Conservation (phyloP, 352 stramenopile species). For the Pythium diclinum region DNA sequence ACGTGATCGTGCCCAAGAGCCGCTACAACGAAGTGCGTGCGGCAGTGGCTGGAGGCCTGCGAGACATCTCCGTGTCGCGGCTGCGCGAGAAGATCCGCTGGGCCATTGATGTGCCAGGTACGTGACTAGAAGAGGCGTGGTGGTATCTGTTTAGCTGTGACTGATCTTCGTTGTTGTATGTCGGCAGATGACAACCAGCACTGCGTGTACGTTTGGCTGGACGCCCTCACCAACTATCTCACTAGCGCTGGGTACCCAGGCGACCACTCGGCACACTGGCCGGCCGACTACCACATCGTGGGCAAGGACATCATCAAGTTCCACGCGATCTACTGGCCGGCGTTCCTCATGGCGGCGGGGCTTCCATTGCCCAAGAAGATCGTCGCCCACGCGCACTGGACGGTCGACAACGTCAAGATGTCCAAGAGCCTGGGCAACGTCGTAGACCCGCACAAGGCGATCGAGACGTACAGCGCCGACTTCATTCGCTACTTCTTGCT, state of each 20-base stretch:
- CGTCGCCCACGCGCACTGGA: slow-evolving; percentile 98
- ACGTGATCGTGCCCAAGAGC: slow-evolving; percentile 90
- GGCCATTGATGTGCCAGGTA: slow-evolving; percentile 92
- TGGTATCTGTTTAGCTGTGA: neutral
- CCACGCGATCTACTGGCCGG: slow-evolving; percentile 98
- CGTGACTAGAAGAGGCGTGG: neutral
- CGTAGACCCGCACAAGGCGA: slow-evolving; percentile 92
- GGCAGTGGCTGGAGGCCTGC: slow-evolving; percentile 89
- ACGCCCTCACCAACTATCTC: slow-evolving; percentile 99
- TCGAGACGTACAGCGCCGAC: slow-evolving; percentile 92
- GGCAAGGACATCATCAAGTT: slow-evolving; percentile 99
- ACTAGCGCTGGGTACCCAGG: slow-evolving; percentile 93
- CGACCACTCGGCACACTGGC: slow-evolving; percentile 45
- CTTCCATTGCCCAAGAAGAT: slow-evolving; percentile 92
- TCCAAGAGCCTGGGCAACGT: slow-evolving; percentile 99
- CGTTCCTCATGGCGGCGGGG: slow-evolving; percentile 92
- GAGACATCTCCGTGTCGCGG: slow-evolving; percentile 96
- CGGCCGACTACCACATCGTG: slow-evolving; percentile 90
- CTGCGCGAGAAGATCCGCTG: slow-evolving; percentile 94
- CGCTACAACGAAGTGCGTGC: slow-evolving; percentile 91
- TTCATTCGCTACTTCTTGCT: slow-evolving; percentile 92
- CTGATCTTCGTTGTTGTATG: neutral
- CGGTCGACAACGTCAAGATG: slow-evolving; percentile 98
- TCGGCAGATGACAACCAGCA: slow-evolving; percentile 71
- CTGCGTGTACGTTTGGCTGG: slow-evolving; percentile 99